Conservation (phyloP, 1,284 basidiomycete species). For the Cryptococcus sp. region DNA sequence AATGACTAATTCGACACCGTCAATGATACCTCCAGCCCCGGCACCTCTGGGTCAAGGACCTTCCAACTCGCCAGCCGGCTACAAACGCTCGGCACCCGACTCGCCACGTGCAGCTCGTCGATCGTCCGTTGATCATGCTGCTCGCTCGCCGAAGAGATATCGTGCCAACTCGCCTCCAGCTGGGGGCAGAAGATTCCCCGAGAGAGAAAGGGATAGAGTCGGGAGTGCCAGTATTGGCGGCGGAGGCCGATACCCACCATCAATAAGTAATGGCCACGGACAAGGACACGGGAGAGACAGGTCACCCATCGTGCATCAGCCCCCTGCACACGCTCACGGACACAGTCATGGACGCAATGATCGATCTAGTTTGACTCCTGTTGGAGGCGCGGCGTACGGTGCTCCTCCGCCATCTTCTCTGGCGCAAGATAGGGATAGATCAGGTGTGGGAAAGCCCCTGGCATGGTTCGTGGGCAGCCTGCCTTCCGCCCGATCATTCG, state of each 20-base stretch:
- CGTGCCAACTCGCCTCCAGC: constrained; percentile 14
- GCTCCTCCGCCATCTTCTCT: constrained; percentile 5
- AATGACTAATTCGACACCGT: too few relatives aligned
- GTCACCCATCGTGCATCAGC: constrained; percentile 3
- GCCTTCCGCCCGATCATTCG: constrained; percentile 69
- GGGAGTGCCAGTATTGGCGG: background rate
- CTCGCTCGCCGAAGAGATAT: constrained; percentile 20
- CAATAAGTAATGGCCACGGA: background rate
- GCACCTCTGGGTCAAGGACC: background rate
- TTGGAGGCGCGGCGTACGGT: constrained; percentile 1
- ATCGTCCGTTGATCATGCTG: constrained; percentile 4
- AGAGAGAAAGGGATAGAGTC: constrained; percentile 4
- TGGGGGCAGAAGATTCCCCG: background rate
- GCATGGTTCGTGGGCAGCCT: constrained; percentile 79
- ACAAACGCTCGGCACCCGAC: constrained; percentile 17
- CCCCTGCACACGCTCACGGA: background rate
- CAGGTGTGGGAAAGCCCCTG: constrained; percentile 67
- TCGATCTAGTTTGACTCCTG: too few relatives aligned
- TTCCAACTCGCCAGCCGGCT: constrained; percentile 3
- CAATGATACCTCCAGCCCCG: background rate
- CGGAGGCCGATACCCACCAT: too few relatives aligned
- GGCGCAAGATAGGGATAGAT: constrained; percentile 52
- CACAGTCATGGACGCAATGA: too few relatives aligned
- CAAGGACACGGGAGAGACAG: constrained; percentile 7
- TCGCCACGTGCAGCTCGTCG: constrained; percentile 6